phyloP scores from a whole-genome alignment of 495 filamentous ascomycete species.

The Parathielavia appendiculata region DNA sequence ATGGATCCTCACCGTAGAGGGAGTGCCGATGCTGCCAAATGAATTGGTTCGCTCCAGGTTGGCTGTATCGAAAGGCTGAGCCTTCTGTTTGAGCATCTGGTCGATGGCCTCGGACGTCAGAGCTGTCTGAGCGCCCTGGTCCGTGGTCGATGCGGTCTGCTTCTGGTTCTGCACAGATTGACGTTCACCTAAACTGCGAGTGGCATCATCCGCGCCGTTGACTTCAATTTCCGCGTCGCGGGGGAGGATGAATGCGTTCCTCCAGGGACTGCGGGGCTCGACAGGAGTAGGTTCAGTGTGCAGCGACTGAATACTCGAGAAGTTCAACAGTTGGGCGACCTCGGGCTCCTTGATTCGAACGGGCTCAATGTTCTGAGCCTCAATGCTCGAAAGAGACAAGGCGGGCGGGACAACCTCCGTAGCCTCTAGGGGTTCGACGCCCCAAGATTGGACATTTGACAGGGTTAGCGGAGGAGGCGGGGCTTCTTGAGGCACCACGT shows the following conservation, averaged over 20 bases:
- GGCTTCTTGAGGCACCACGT: constrained; percentile 32
- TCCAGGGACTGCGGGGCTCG: constrained; percentile 42
- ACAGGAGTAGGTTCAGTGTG: constrained; percentile 45
- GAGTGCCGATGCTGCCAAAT: constrained; percentile 27
- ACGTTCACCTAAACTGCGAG: constrained; percentile 35
- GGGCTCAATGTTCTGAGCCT: constrained; percentile 39
- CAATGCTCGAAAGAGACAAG: constrained; percentile 24
- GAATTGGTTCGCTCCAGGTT: constrained; percentile 23
- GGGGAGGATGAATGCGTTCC: constrained; percentile 47
- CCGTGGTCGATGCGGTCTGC: constrained; percentile 41
- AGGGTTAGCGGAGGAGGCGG: constrained; percentile 19
- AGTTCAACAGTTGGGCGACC: constrained; percentile 30
- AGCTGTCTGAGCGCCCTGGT: constrained; percentile 69
- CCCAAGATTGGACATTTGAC: constrained; percentile 20
- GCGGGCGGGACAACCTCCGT: constrained; percentile 14
- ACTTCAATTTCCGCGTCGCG: constrained; percentile 28
- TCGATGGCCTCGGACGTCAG: constrained; percentile 70
- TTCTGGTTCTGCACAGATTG: constrained; percentile 34
- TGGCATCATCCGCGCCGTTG: constrained; percentile 16
- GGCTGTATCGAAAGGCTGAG: constrained; percentile 30
- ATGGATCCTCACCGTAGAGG: constrained; percentile 33
- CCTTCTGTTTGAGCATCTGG: constrained; percentile 49
- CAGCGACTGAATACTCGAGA: constrained; percentile 48
- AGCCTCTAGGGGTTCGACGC: constrained; percentile 21
- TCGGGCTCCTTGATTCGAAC: constrained; percentile 12